phyloP scores from a whole-genome alignment of 352 stramenopile genomes.

The Blastocystis hominis region DNA sequence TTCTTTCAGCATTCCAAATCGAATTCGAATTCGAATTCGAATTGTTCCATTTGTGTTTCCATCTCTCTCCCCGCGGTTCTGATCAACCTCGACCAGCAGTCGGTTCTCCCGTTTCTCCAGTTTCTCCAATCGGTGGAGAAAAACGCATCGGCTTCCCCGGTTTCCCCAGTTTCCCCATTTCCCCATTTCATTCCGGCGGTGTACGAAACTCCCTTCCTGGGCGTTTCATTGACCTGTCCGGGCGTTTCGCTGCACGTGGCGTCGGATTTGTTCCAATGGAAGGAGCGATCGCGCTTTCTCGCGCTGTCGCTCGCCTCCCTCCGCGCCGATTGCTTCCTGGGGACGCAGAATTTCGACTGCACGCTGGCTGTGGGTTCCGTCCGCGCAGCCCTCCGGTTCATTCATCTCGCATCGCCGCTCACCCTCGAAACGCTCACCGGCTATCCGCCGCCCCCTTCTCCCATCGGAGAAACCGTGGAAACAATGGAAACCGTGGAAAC shows the following conservation, averaged over 20 bases:
- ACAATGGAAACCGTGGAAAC: background rate
- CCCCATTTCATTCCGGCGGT: background rate
- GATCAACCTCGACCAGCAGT: background rate
- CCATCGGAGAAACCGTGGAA: background rate
- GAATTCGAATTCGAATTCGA: background rate
- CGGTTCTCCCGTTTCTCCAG: background rate
- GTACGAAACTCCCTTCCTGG: background rate
- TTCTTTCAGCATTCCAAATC: background rate
- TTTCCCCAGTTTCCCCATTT: background rate
- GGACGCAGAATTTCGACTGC: slow-evolving; percentile 2
- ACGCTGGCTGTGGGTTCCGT: background rate
- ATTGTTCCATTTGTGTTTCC: background rate
- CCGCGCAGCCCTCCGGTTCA: background rate
- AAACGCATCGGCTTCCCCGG: background rate
- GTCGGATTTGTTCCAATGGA: background rate
- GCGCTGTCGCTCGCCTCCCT: background rate
- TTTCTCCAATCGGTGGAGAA: background rate
- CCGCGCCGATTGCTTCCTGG: background rate
- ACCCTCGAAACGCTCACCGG: background rate
- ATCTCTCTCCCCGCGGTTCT: background rate
- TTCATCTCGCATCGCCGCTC: background rate
- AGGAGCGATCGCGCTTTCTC: background rate
- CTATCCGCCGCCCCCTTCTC: background rate
- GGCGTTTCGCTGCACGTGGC: background rate
- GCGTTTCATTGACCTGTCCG: background rate